phyloP scores from a whole-genome alignment of 2,329 filamentous ascomycete species.

The Achaetomium macrosporum region DNA sequence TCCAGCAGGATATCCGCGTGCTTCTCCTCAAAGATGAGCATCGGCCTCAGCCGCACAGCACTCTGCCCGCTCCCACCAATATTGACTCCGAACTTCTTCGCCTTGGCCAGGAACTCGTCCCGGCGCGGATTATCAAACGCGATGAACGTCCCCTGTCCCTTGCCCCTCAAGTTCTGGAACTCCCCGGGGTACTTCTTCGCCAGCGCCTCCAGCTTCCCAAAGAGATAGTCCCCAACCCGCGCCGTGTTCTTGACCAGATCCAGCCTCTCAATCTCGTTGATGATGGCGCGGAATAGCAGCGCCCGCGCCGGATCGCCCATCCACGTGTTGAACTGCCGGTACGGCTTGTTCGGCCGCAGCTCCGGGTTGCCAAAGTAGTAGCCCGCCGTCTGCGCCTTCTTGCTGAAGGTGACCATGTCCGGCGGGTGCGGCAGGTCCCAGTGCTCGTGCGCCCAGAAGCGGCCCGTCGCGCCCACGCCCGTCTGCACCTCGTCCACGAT shows the following conservation, averaged over 20 bases:
- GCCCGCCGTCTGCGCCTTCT: constrained; percentile 90
- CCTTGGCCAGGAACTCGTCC: constrained; percentile 71
- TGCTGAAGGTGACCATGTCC: constrained; percentile 92
- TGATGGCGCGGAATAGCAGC: constrained; percentile 79
- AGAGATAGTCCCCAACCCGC: constrained; percentile 73
- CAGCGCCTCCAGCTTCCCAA: constrained; percentile 60
- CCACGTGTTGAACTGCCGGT: constrained; percentile 97
- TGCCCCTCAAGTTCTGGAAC: constrained; percentile 78
- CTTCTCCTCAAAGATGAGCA: constrained; percentile 87
- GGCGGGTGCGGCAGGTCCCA: constrained; percentile 75
- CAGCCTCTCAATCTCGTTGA: constrained; percentile 70
- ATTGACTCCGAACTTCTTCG: constrained; percentile 77
- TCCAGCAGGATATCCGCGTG: constrained; percentile 84
- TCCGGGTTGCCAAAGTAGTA: constrained; percentile 83
- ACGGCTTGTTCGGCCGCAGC: constrained; percentile 83
- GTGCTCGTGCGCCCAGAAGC: constrained; percentile 97
- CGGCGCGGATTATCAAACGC: constrained; percentile 80
- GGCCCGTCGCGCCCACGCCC: constrained; percentile 84
- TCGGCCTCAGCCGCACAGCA: constrained; percentile 76
- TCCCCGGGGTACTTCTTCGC: constrained; percentile 66
- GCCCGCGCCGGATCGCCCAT: constrained; percentile 88
- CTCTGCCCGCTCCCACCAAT: constrained; percentile 73
- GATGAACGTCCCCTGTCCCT: constrained; percentile 86
- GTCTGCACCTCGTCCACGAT: constrained; percentile 96
- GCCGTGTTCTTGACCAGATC: constrained; percentile 78